Conservation (phyloP, 768 basidiomycete species). For the Epithele typhae region DNA sequence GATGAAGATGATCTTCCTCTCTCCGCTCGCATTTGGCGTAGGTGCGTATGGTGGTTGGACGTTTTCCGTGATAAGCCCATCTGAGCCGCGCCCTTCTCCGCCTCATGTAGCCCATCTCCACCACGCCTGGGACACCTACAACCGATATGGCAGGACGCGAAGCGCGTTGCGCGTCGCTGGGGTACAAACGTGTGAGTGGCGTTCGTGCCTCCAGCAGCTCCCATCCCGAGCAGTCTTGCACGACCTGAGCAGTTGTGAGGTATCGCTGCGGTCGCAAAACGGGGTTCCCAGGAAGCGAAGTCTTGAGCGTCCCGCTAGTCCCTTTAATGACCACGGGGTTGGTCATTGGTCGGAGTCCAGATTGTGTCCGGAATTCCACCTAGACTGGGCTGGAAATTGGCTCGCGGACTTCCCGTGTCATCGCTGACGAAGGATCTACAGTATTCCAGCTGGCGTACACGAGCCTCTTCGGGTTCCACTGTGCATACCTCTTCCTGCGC, state of each 20-base stretch:
- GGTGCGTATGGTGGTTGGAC: slow-evolving; percentile 61
- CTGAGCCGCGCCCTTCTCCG: not conserved
- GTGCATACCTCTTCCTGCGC: slow-evolving; percentile 79
- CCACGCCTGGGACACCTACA: slow-evolving; percentile 86
- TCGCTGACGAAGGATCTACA: slow-evolving; percentile 26
- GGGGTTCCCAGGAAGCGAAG: too few species aligned
- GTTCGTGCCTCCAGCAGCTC: too few species aligned
- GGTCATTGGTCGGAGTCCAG: too few species aligned
- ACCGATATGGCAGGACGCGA: slow-evolving; percentile 62
- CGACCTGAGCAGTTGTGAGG: too few species aligned
- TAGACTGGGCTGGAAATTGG: too few species aligned
- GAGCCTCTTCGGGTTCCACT: slow-evolving; percentile 87
- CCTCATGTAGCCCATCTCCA: slow-evolving; percentile 76
- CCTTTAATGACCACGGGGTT: too few species aligned
- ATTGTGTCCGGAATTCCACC: too few species aligned
- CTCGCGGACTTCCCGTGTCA: slow-evolving; percentile 1
- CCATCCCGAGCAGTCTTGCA: too few species aligned
- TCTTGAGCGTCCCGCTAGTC: too few species aligned
- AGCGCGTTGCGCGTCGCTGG: slow-evolving; percentile 63
- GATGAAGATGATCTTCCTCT: slow-evolving; percentile 64
- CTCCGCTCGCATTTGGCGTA: slow-evolving; percentile 84
- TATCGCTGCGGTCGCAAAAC: too few species aligned
- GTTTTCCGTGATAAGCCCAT: not conserved
- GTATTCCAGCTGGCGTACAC: slow-evolving; percentile 90
- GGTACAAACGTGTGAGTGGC: slow-evolving; percentile 45